Evolutionary conservation across 495 filamentous ascomycete genomes (phyloP).

Genomic region (Trichoderma orchidacearum): DNA sequence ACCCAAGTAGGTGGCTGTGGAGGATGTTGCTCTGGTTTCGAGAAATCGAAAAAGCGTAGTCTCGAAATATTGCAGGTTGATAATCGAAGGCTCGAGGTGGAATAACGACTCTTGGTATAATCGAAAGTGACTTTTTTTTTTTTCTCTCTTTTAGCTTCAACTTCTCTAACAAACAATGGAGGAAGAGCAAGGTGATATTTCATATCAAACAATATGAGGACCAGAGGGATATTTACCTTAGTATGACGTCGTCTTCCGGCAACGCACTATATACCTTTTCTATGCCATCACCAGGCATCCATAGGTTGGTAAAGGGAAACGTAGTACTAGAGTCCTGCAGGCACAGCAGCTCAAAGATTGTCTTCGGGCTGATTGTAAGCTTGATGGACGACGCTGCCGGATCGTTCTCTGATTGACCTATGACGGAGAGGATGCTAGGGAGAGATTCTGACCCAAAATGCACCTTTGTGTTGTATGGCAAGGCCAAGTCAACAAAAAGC

Average conservation of each 20-base stretch:
- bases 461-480: not conserved
- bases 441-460: not conserved
- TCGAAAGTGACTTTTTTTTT: not conserved
- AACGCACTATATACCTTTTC: not conserved
- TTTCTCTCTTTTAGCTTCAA: not conserved
- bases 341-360: not conserved
- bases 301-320: not conserved
- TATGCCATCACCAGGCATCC: not conserved
- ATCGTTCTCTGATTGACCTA: not conserved
- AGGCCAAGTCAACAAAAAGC: not conserved
- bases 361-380: not conserved
- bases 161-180: not conserved
- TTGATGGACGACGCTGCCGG: not conserved
- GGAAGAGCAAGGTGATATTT: too few relatives aligned
- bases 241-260: not conserved
- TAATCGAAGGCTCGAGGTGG: not conserved
- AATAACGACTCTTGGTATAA: not conserved
- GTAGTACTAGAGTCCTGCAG: not conserved
- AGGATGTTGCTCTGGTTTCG: not conserved
- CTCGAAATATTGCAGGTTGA: not conserved
- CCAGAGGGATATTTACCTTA: not conserved
- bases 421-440: not conserved
- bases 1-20: not conserved
- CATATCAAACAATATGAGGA: not conserved
- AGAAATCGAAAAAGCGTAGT: not conserved